Base-by-base conservation (phyloP, 1,139 yeast genomes). In the Lodderomyces beijingensis region DNA sequence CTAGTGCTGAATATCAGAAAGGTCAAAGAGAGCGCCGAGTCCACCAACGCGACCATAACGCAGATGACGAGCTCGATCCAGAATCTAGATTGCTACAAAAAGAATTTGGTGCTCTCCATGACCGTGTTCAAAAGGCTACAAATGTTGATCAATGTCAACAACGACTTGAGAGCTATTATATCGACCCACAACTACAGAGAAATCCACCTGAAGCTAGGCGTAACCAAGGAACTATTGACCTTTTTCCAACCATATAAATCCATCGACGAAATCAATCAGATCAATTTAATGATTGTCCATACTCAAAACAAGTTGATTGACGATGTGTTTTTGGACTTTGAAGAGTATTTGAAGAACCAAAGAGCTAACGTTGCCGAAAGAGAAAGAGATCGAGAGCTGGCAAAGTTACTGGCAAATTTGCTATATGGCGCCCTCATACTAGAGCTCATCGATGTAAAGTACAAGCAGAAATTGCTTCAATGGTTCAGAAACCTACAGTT, bases 91-190 rank as follows among this genome's bases (percentile, higher is more conserved):
- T 75, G 74, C 34, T 79, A 88, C 28, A 93, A 91, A 61, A 77
- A 76, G 51, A 91, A 91, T 52, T 62, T 91, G 33, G 89, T 87
- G 3, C 66, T 77, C 22, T 77, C 93, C 10, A 85, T 91, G 84
- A 87, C 94, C 1, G 77, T 89, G 22, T 68, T 91, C 41, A 85
- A 91, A 49, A 70, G 96, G 40, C 67, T 93, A 23, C 95, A 88
- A 50, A 89, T 89, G 84, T 66, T 91, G 34, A 70, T 86, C 3
- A 79, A 79, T 21, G 93, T 95, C 10, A 83, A 82, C 51, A 78
- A 78, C 31, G 78, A 77, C 38, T 68, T 91, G 33, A 70, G 71
- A 17, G 52, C 58, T 4, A 62, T 74, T 32, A 62, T 79, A 2
- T 50, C 56, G 2, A 45, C 55, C 3, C 62, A 54, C 27, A 68